A percentile compares a stretch with the other conserved stretches of the same genome.
These are phyloP conservation scores for Leptodermis oblonga DNA, from an alignment of 257 asterid species.

Conservation along the genomic window DNA sequence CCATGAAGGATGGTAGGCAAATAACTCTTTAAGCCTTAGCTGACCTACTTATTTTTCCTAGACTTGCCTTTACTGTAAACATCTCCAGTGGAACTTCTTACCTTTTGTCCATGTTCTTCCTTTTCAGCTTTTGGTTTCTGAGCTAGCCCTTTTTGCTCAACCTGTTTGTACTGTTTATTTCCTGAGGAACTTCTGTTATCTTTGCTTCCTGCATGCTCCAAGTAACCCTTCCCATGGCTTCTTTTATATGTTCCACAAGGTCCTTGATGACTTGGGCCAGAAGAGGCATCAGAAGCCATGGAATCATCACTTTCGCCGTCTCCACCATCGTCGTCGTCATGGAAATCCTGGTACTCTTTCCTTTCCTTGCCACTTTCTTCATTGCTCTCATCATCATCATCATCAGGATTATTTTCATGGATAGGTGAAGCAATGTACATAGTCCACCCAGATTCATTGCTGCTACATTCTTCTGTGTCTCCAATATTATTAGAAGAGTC, in stretches of 20 bases:
- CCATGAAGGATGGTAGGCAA: constrained; percentile 9
- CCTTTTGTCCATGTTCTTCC: constrained; percentile 43
- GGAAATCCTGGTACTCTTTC: constrained; percentile 11
- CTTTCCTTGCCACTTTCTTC: constrained; percentile 19
- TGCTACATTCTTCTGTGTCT: constrained; percentile 71
- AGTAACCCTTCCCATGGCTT: constrained; percentile 14
- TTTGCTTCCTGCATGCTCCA: constrained; percentile 30
- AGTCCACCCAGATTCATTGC: constrained; percentile 96
- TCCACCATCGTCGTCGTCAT: constrained; percentile 15
- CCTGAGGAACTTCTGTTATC: constrained; percentile 32
- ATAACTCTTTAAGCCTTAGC: neutral
- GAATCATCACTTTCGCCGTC: constrained; percentile 71
- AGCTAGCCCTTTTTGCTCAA: constrained; percentile 15
- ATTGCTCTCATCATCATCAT: constrained; percentile 25
- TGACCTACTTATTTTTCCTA: constrained; percentile 19
- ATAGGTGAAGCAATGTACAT: constrained; percentile 62
- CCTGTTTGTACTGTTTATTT: constrained; percentile 40
- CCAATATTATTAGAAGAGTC: constrained; percentile 47
- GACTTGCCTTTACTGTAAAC: constrained; percentile 22
- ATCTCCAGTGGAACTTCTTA: constrained; percentile 26
- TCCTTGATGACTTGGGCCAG: constrained; percentile 68
- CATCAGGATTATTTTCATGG: constrained; percentile 21
- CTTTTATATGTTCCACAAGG: constrained; percentile 9
- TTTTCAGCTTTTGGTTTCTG: constrained; percentile 35
- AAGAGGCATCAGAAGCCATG: constrained; percentile 94